These are phyloP conservation scores for Globisporangium cederbergense DNA, from an alignment of 352 stramenopile species.

Conservation along the genomic window DNA sequence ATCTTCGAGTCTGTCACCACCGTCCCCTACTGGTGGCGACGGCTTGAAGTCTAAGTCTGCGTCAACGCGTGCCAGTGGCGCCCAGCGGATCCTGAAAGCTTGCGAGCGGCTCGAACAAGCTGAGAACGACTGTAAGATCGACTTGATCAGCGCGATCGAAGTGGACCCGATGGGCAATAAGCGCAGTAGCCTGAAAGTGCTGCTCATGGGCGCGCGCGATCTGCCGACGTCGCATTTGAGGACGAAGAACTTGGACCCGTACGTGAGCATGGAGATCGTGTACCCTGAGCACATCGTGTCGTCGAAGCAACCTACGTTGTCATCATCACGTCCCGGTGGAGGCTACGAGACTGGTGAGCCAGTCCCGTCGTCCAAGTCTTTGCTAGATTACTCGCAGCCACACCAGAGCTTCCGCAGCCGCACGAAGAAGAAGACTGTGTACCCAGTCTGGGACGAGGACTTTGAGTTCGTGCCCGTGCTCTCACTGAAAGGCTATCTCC, in stretches of 20 bases:
- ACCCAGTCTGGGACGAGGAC: conserved; percentile 76
- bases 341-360: not conserved
- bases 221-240: conserved; percentile 57
- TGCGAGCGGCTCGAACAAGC: conserved; percentile 51
- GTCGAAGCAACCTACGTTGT: not conserved
- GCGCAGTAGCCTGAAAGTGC: conserved; percentile 48
- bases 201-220: conserved; percentile 46
- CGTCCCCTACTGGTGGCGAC: conserved; percentile 9
- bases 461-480: conserved; percentile 63
- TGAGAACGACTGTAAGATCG: conserved; percentile 41
- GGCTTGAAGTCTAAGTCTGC: not conserved
- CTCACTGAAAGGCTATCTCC: conserved; percentile 63
- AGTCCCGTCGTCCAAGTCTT: not conserved
- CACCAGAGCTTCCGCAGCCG: conserved; percentile 44
- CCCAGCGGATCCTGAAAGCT: conserved; percentile 51
- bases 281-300: conserved; percentile 40
- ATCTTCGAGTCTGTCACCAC: conserved; percentile 11
- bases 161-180: conserved; percentile 49
- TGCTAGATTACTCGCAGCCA: not conserved
- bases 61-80: conserved; percentile 21
- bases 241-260: conserved; percentile 73
- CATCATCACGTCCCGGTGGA: not conserved
- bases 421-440: conserved; percentile 73
- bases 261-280: conserved; percentile 60
- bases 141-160: conserved; percentile 58